phyloP scores from a whole-genome alignment of 2,329 filamentous ascomycete genomes.

The Zymoseptoria pseudotritici region DNA sequence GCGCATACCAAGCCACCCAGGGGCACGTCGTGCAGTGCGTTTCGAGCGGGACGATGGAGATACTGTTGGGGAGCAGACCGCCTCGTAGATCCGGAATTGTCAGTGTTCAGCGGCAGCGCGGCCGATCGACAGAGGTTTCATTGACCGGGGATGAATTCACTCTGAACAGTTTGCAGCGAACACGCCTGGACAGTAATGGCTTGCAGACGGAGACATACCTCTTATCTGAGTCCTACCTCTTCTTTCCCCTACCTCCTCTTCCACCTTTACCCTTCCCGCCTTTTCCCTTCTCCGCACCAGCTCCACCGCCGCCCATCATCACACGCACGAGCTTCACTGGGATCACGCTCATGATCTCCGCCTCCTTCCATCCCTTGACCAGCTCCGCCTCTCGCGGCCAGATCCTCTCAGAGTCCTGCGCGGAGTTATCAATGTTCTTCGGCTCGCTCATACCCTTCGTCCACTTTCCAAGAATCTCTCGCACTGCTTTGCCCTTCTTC shows the following conservation, averaged over 20 bases:
- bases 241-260: conserved; percentile 22
- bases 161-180: too few species aligned
- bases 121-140: too few species aligned
- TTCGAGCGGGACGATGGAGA: too few species aligned
- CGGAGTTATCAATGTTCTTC: conserved; percentile 38
- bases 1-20: too few species aligned
- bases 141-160: too few species aligned
- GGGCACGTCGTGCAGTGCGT: too few species aligned
- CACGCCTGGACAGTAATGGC: too few species aligned
- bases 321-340: conserved; percentile 74
- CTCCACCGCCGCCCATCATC: conserved; percentile 55
- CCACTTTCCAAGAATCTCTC: conserved; percentile 83
- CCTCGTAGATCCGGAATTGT: too few species aligned
- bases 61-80: too few species aligned
- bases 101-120: too few species aligned
- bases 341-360: conserved; percentile 72
- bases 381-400: conserved; percentile 83
- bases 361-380: conserved; percentile 69
- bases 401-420: conserved; percentile 59
- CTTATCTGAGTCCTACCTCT: conserved; percentile 10
- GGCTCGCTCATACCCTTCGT: conserved; percentile 52
- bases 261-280: conserved; percentile 27
- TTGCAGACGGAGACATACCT: conserved; percentile 21
- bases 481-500: conserved; percentile 92
- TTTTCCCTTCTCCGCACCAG: conserved; percentile 33